Evolutionary conservation across 257 asterid species (phyloP).

Genomic region (Prunella vulgaris): DNA sequence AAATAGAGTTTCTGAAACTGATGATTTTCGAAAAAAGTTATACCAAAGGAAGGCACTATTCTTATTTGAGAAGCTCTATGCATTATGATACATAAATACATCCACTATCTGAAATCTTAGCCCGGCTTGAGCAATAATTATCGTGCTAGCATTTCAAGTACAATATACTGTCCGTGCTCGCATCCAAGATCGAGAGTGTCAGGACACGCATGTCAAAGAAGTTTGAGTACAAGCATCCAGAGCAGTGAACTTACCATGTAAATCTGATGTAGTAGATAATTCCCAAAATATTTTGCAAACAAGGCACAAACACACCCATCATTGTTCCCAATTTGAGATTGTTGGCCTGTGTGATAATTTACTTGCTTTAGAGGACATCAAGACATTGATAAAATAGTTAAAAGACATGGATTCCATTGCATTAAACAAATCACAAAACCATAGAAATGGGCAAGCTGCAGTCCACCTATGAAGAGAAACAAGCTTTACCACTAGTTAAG

Average conservation of each 20-base stretch:
- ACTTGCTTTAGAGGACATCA: slow-evolving; percentile 22
- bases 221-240: slow-evolving; percentile 2
- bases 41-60: neutral
- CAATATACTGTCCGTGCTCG: neutral
- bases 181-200: neutral
- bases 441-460: neutral
- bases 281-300: slow-evolving; percentile 95
- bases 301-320: slow-evolving; percentile 99
- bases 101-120: neutral
- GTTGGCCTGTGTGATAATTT: slow-evolving; percentile 45
- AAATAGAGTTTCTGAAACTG: too few species aligned
- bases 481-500: neutral
- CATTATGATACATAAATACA: neutral
- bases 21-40: too few species aligned
- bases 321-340: slow-evolving; percentile 75
- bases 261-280: slow-evolving; percentile 93
- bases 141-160: neutral
- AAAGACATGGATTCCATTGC: neutral
- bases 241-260: slow-evolving; percentile 60
- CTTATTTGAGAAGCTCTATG: neutral
- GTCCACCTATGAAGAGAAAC: neutral
- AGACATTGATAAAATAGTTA: slow-evolving; percentile 10
- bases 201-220: slow-evolving; percentile 4
- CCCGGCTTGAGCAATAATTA: neutral
- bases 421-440: slow-evolving; percentile 6